Percentiles rank a stretch among this genome's conserved stretches.
Evolutionary conservation across 495 filamentous ascomycete species (phyloP).

Genomic region (Endocarpon pusillum): DNA sequence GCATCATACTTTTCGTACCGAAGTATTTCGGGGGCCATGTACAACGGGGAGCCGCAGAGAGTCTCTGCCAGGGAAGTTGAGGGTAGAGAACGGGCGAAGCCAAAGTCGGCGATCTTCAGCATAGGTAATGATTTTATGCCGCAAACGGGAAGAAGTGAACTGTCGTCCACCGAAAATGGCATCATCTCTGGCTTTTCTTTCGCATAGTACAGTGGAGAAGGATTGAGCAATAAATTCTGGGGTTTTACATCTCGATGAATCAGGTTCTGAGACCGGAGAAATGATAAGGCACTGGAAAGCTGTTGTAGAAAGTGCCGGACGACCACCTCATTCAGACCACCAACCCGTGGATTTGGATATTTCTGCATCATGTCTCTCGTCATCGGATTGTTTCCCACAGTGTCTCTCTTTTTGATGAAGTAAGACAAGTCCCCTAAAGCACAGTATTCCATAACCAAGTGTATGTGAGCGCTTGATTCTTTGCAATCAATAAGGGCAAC

Average conservation of each 20-base stretch:
- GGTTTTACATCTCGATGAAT: constrained; percentile 97
- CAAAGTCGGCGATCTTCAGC: constrained; percentile 95
- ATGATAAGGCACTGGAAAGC: constrained; percentile 79
- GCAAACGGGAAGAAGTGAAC: constrained; percentile 60
- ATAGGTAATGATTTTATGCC: constrained; percentile 81
- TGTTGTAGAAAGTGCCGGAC: constrained; percentile 93
- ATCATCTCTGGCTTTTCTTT: constrained; percentile 29
- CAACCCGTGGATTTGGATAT: constrained; percentile 66
- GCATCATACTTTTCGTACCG: constrained; percentile 95
- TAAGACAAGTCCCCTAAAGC: constrained; percentile 81
- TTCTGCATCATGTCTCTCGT: constrained; percentile 75
- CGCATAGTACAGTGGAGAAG: constrained; percentile 50
- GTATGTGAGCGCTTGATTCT: constrained; percentile 72
- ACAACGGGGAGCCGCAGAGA: constrained; percentile 90
- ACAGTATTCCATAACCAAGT: constrained; percentile 97
- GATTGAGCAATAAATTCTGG: constrained; percentile 83
- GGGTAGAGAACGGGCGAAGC: constrained; percentile 82
- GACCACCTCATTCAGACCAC: constrained; percentile 82
- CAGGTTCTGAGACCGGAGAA: constrained; percentile 65
- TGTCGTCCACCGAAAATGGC: constrained; percentile 47
- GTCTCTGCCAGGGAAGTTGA: constrained; percentile 85
- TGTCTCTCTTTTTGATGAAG: constrained; percentile 87
- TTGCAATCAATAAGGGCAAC: constrained; percentile 87
- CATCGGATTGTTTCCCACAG: constrained; percentile 51
- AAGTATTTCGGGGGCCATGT: constrained; percentile 97